Base-by-base conservation (phyloP, 768 basidiomycete species). In the Serendipita sp. region DNA sequence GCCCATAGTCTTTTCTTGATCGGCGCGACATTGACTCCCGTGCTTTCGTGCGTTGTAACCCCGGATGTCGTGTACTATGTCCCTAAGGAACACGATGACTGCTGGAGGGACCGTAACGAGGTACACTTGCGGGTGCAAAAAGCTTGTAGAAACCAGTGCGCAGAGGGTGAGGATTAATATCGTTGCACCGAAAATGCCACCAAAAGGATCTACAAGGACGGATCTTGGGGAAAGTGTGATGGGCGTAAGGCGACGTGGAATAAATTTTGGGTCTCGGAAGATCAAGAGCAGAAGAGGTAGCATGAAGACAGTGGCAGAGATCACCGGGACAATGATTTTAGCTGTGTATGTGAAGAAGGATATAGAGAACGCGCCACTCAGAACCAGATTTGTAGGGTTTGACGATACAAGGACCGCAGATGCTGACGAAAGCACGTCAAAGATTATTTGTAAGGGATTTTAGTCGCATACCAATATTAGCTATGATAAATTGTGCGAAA, bases 331-430 rank as follows among this genome's bases (percentile, higher is more conserved):
- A 58, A 89, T 85, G 15, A 87, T 82, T 74, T 91, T 91, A 0
- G 86, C 87, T 0, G 87, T 88, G 73, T 87, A 93, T 0, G 83
- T 81, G 6, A 74, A 64, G 81, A 89, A 88, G 58, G 87, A 85
- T 52, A 95, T 78, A 3, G 76, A 71, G 71, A 96, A 92, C 0
- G 91, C 90, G 63, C 90, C 91, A 60, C 90, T 88, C 27, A 96
- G 83, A 53, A 98, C 87, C 23, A 96, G 85, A 69, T 97, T 98
- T 0, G 95, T 98, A 1, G 90, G 91, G 70, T 97, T 98, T 0
- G 87, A 88, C 1, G 91, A 86, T 58, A 96, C 90, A 4, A 83
- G 75, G 0, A 81, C 75, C 16, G 78, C 78, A 16, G 77, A 79
- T 4, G 79, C 81, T 83, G 67, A 88, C 87, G 72, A 91, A 91